phyloP scores from a whole-genome alignment of 768 basidiomycete genomes.

The Podaxis sp. region DNA sequence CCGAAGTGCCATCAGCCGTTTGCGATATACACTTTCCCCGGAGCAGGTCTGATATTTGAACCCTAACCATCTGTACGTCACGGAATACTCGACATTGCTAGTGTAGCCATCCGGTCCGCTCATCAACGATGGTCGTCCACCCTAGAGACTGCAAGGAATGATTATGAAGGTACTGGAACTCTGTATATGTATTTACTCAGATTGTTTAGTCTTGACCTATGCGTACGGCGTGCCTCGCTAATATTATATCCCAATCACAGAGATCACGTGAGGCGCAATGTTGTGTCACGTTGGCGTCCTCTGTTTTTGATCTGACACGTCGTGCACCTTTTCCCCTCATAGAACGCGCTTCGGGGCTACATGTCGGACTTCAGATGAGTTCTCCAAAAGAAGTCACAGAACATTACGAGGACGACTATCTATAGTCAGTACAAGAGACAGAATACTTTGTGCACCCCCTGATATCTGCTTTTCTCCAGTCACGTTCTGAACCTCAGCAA shows the following conservation, averaged over 20 bases:
- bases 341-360: not conserved
- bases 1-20: not conserved
- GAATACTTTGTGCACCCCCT: not conserved
- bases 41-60: no score
- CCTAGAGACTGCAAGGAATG: no score
- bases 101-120: no score
- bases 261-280: not conserved
- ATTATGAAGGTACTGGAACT: no score
- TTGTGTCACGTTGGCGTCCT: not conserved
- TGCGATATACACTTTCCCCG: not conserved
- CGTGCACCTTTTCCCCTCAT: not conserved
- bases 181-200: no score
- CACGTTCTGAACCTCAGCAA: slow-evolving; percentile 70
- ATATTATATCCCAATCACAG: no score
- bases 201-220: no score
- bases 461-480: slow-evolving; percentile 30
- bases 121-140: no score
- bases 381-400: not conserved
- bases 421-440: slow-evolving; percentile 19
- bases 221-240: no score
- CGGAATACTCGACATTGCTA: no score
- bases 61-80: no score
- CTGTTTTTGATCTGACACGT: not conserved
- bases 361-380: slow-evolving; percentile 12
- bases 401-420: slow-evolving; percentile 8